A percentile compares a stretch with the other conserved stretches of the same genome.
phyloP scores from a whole-genome alignment of 2,329 filamentous ascomycete genomes.

The Phoma sp. region DNA sequence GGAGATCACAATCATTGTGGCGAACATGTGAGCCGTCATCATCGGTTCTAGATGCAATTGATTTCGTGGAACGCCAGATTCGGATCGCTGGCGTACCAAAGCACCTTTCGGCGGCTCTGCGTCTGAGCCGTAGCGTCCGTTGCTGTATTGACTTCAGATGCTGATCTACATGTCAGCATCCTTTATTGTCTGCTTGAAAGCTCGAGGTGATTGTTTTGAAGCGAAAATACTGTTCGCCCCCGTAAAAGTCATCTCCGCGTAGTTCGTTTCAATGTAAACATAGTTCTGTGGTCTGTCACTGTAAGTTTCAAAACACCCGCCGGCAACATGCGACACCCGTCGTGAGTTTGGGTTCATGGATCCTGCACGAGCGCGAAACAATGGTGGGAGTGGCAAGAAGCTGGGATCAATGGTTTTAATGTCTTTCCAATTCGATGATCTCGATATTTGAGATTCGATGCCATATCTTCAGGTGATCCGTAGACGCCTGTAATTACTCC shows the following conservation, averaged over 20 bases:
- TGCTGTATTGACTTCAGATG: not conserved
- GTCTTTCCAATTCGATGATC: not conserved
- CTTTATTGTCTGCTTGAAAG: not conserved
- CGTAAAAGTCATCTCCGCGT: not conserved
- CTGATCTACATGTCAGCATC: not conserved
- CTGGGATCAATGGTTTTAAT: not conserved
- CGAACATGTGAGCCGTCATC: not conserved
- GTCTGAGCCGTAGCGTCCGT: not conserved
- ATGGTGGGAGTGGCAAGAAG: not conserved
- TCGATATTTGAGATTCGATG: not conserved
- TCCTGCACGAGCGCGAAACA: not conserved
- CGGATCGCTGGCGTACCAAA: conserved; percentile 1
- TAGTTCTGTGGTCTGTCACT: conserved; percentile 4
- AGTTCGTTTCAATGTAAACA: not conserved
- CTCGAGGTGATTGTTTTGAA: not conserved
- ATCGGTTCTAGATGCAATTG: not conserved
- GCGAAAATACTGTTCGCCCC: not conserved
- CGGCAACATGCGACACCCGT: conserved; percentile 4
- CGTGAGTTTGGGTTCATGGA: not conserved
- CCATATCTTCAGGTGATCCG: conserved; percentile 1
- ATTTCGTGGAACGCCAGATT: not conserved
- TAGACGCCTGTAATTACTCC: conserved; percentile 3
- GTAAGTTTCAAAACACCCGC: conserved; percentile 13
- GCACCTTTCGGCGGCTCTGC: not conserved
- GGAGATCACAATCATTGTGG: not conserved